phyloP scores from a whole-genome alignment of 306 rosid species.

The Dryas alaskensis region DNA sequence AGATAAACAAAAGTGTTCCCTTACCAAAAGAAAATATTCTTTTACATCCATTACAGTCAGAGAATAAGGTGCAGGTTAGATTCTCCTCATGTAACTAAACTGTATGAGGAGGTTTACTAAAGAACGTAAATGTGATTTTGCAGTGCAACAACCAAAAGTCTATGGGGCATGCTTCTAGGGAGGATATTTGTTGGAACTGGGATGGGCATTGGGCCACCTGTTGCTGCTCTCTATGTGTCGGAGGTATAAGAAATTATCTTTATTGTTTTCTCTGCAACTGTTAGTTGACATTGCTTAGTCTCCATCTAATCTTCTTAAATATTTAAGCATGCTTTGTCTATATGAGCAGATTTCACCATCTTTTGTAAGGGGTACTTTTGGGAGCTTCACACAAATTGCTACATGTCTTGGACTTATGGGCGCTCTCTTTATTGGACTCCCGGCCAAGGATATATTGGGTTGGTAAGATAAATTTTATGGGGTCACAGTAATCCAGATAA shows the following conservation, averaged over 20 bases:
- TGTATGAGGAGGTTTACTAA: conserved; percentile 1
- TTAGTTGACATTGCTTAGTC: conserved; percentile 16
- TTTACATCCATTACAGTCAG: not conserved
- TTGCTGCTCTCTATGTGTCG: conserved; percentile 80
- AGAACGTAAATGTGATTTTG: conserved; percentile 7
- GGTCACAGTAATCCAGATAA: conserved; percentile 13
- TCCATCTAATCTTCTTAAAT: conserved; percentile 4
- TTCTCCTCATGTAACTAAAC: conserved; percentile 12
- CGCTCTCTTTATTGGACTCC: conserved; percentile 65
- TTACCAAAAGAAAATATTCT: not conserved
- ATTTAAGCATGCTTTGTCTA: conserved; percentile 14
- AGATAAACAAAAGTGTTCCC: not conserved
- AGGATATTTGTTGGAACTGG: conserved; percentile 82
- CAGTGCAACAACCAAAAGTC: conserved; percentile 67
- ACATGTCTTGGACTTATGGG: conserved; percentile 82
- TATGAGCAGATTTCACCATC: conserved; percentile 72
- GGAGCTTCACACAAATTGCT: conserved; percentile 80
- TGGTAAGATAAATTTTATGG: conserved; percentile 52
- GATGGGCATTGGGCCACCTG: conserved; percentile 85
- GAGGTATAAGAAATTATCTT: conserved; percentile 47
- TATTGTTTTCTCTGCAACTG: conserved; percentile 17
- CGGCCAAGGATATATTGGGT: conserved; percentile 67
- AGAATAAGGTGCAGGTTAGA: conserved; percentile 2
- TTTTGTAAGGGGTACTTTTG: conserved; percentile 68
- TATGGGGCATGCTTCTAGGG: conserved; percentile 87